A percentile compares a stretch with the other conserved stretches of the same genome.
Conservation (phyloP, 495 filamentous ascomycete species). For the Copromyces sp. region DNA sequence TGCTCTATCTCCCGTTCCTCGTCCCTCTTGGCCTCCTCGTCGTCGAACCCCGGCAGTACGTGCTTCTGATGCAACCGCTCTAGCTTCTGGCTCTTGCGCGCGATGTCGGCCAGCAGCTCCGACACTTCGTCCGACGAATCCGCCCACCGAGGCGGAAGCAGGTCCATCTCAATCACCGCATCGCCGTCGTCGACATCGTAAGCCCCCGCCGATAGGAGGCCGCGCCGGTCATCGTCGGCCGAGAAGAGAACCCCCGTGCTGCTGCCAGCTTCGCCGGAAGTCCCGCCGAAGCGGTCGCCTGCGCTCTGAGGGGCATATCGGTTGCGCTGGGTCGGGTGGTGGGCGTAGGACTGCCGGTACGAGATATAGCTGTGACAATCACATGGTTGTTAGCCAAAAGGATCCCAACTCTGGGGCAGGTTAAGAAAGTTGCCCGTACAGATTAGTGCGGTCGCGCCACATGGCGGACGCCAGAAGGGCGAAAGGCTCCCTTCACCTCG, state of each 20-base stretch:
- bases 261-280: constrained; percentile 25
- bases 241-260: constrained; percentile 28
- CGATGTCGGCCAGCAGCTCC: constrained; percentile 69
- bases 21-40: constrained; percentile 71
- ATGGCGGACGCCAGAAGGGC: constrained; percentile 52
- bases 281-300: constrained; percentile 63
- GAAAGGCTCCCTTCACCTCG: constrained; percentile 26
- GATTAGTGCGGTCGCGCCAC: constrained; percentile 98
- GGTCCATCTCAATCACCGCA: constrained; percentile 95
- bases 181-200: constrained; percentile 82
- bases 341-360: constrained; percentile 95
- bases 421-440: constrained; percentile 42
- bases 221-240: constrained; percentile 61
- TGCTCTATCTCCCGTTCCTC: constrained; percentile 87
- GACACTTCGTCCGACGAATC: constrained; percentile 91
- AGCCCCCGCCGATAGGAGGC: constrained; percentile 68
- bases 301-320: constrained; percentile 48
- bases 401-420: neutral
- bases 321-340: constrained; percentile 81
- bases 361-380: constrained; percentile 69
- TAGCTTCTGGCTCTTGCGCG: constrained; percentile 68
- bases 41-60: constrained; percentile 91
- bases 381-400: neutral
- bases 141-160: constrained; percentile 89
- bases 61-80: constrained; percentile 96